phyloP scores from a whole-genome alignment of 768 basidiomycete genomes.

The Calocera cornea region DNA sequence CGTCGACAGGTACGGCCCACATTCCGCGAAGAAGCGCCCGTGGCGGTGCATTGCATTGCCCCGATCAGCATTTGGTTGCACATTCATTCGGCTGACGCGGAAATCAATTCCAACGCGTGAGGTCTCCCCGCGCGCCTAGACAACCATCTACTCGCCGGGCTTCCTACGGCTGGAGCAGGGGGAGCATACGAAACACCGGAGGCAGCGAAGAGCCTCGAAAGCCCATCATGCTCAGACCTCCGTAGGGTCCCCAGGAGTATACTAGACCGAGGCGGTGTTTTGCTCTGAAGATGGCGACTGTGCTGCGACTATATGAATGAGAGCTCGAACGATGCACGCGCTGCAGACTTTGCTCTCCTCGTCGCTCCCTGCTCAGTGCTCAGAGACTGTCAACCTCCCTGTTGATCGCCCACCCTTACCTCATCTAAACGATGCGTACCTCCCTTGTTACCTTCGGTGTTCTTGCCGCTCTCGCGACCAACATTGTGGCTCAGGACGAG shows the following conservation, averaged over 20 bases:
- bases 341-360: neutral
- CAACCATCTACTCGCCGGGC: neutral
- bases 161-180: neutral
- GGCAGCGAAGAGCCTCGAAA: neutral
- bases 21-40: neutral
- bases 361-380: neutral
- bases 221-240: neutral
- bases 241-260: neutral
- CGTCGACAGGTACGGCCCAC: too few relatives aligned
- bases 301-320: neutral
- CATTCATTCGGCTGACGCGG: neutral
- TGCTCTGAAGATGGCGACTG: neutral
- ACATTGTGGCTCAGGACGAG: neutral
- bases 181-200: neutral
- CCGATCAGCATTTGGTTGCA: neutral
- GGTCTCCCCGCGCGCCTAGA: neutral
- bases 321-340: neutral
- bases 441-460: neutral
- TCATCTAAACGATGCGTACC: neutral
- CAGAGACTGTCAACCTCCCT: slow-evolving; percentile 1
- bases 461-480: neutral
- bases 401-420: neutral
- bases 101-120: neutral
- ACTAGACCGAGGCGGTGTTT: neutral
- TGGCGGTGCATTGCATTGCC: neutral